A percentile compares a stretch with the other conserved stretches of the same genome.
Evolutionary conservation across 1,284 basidiomycete species (phyloP).

Genomic region (Schizopora paradoxa): DNA sequence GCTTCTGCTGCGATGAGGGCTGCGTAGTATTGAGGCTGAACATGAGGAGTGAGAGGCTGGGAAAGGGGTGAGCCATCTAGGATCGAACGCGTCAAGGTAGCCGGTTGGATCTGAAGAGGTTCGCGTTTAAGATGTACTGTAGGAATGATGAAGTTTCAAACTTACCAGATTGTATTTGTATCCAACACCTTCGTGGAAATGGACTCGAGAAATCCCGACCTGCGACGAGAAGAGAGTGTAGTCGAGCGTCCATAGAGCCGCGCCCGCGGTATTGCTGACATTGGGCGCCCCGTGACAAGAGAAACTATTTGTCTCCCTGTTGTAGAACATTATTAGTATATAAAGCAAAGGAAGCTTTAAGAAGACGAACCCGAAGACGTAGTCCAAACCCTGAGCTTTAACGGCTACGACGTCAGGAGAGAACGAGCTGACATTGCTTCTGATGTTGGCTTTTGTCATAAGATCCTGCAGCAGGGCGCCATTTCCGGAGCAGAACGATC

Average conservation of each 20-base stretch:
- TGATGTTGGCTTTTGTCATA: constrained; percentile 55
- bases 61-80: constrained; percentile 44
- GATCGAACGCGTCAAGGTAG: constrained; percentile 46
- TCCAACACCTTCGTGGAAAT: constrained; percentile 41
- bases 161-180: constrained; percentile 41
- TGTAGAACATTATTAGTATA: background rate
- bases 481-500: constrained; percentile 32
- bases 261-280: constrained; percentile 65
- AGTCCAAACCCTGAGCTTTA: constrained; percentile 42
- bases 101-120: constrained; percentile 45
- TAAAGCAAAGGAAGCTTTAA: background rate
- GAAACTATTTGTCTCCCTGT: constrained; percentile 22
- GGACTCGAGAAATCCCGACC: constrained; percentile 32
- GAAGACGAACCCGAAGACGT: constrained; percentile 47
- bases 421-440: constrained; percentile 50
- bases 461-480: constrained; percentile 47
- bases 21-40: constrained; percentile 59
- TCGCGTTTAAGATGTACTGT: constrained; percentile 18
- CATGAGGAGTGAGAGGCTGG: constrained; percentile 43
- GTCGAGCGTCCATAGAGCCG: constrained; percentile 64
- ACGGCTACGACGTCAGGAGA: constrained; percentile 45
- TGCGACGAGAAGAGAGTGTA: constrained; percentile 48
- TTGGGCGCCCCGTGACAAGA: constrained; percentile 55
- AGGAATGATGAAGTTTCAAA: constrained; percentile 18
- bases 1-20: constrained; percentile 45